Base-by-base conservation (phyloP, 768 basidiomycete species). In the Lactarius tabidus region DNA sequence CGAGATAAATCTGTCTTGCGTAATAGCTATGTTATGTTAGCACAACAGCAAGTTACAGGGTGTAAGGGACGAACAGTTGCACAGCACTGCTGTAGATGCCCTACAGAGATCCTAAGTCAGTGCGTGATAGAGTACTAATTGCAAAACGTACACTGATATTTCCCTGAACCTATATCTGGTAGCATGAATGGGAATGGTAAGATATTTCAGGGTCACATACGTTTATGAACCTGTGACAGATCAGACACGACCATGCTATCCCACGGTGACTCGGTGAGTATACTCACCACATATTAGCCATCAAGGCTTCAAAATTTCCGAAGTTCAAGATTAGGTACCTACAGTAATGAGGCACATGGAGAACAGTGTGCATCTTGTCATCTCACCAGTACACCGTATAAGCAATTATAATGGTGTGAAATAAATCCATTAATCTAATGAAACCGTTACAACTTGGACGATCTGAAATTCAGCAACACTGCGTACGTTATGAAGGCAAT, bases 261-360 rank as follows among this genome's bases (percentile, higher is more conserved):
- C 29, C 10, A 28, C 17, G 45, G 14, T 33, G 33, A 26, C 29
- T 23, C 20, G 15, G n/a, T n/a, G n/a, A n/a, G n/a, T n/a, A n/a
- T n/a, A 70, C 77, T 61, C 57, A 82, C 83, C 82, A 82, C 57
- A 75, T 77, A 29, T 78, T 76, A 20, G 73, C 74, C 28, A 63
- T 43, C 33, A 83, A 71, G n/a, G 76, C 78, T 2, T 69, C 67
- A 20, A 74, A 68, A 51, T 81, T 77, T 31, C 74, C 68, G 70
- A 76, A 83, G 60, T 82, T 81, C 41, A 76, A 72, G 35, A 84
- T 73, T 51, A 84, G 74, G 70, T 81, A 82, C 76, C 82, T 84
- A 57, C 7, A 12, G 28, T 35, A 14, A 31, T 60, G 39, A 31
- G n/a, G 29, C 36, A 10, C 9, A 52, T 5, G 45, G 29, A 31